Base-by-base conservation (phyloP, 495 filamentous ascomycete species). In the Bryoglossum gracile region DNA sequence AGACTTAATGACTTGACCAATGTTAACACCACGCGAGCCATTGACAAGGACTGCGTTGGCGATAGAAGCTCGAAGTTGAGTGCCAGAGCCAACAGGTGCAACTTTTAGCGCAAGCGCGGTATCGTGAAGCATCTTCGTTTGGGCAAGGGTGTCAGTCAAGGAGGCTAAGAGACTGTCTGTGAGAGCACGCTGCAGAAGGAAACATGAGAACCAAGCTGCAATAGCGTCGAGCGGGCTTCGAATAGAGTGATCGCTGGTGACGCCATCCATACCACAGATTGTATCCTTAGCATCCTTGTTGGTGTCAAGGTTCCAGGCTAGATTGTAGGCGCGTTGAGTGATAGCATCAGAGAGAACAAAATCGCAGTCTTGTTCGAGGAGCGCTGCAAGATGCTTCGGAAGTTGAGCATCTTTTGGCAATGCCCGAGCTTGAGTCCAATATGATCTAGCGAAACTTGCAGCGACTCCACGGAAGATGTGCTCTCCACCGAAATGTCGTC, bases 161-260 rank as follows among this genome's bases (percentile, higher is more conserved):
- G n/a, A 52, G 39, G 45, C 55, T 32, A 81, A 76, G 8, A 87
- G 68, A 49, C 74, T 83, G 17, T 67, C 68, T 21, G 81, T 64
- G 18, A 97, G 75, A 6, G 78, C 81, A 26, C 73, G 73, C 38
- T 91, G 84, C 22, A 95, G 66, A n/a, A 81, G 66, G 42, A 84
- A 73, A 54, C 80, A 84, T 1, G 89, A 94, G 70, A 80, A 91
- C 91, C 90, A 95, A 0, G 90, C 85, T 11, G 90, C 86, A 16
- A 95, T 74, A 21, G 87, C 89, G 62, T 97, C 91, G 49, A 95
- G 76, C 6, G 90, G 87, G 10, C 87, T 90, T 25, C 85, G 80
- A 42, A 96, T 89, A 4, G 89, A 82, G 33, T 79, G 77, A 56
- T 97, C 91, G 28, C 91, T 86, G 16, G 91, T 84, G 9, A 95